Evolutionary conservation across 768 basidiomycete genomes (phyloP).

Genomic region (Mrakia hoshinonis): DNA sequence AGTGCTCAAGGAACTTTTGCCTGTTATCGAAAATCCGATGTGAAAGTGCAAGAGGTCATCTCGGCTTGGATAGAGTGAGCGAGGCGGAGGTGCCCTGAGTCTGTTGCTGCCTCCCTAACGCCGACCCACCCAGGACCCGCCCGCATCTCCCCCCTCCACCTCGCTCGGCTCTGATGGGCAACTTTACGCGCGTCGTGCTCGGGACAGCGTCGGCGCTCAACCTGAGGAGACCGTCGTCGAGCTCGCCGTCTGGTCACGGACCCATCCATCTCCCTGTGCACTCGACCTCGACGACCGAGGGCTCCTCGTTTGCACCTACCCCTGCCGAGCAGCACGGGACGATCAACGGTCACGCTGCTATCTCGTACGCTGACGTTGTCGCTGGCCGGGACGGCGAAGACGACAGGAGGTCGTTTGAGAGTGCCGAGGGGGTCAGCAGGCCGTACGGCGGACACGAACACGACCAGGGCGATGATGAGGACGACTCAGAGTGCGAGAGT

Average conservation of each 20-base stretch:
- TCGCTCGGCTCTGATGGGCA: background rate
- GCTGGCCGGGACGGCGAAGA: background rate
- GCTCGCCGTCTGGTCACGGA: background rate
- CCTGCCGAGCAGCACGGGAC: background rate
- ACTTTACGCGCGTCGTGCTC: slow-evolving; percentile 4
- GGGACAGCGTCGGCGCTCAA: background rate
- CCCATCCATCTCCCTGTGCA: slow-evolving; percentile 3
- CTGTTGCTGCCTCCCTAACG: background rate
- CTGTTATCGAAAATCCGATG: too few species aligned
- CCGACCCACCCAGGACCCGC: background rate
- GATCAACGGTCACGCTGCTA: background rate
- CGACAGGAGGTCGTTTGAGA: background rate
- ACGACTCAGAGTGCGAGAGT: slow-evolving; percentile 5
- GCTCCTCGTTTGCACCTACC: background rate
- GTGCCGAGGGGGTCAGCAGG: background rate
- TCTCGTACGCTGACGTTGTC: background rate
- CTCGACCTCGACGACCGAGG: background rate
- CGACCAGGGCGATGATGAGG: background rate
- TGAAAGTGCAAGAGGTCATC: too few species aligned
- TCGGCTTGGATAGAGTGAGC: too few species aligned
- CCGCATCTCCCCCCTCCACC: too few species aligned
- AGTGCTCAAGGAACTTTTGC: too few species aligned
- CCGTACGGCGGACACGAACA: background rate
- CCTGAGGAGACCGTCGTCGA: background rate
- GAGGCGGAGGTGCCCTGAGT: too few species aligned